Conservation (phyloP, 2,329 filamentous ascomycete genomes). For the Pseudogymnoascus sp. region DNA sequence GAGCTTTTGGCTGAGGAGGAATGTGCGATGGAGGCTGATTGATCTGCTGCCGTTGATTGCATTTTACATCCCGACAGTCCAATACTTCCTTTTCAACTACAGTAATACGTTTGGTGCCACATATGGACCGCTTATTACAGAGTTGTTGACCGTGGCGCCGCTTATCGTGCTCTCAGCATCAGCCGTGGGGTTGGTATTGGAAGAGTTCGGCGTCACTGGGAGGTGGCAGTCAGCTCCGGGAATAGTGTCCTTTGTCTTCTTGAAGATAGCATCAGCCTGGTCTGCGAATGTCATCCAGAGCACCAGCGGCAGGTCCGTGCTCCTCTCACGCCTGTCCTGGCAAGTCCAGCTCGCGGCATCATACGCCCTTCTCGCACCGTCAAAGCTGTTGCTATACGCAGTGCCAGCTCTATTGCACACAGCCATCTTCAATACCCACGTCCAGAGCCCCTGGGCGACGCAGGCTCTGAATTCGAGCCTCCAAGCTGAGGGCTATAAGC, state of each 20-base stretch:
- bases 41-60: conserved; percentile 62
- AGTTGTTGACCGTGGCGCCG: conserved; percentile 63
- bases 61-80: conserved; percentile 62
- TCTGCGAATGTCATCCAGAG: conserved; percentile 35
- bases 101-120: conserved; percentile 58
- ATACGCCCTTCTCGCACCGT: conserved; percentile 61
- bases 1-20: conserved; percentile 47
- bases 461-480: conserved; percentile 58
- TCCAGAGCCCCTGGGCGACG: conserved; percentile 52
- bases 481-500: conserved; percentile 54
- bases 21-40: conserved; percentile 41
- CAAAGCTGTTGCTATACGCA: conserved; percentile 55
- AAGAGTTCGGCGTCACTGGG: conserved; percentile 47
- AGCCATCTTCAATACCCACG: conserved; percentile 63
- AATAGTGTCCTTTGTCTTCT: conserved; percentile 56
- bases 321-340: conserved; percentile 63
- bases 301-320: conserved; percentile 51
- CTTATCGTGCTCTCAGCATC: conserved; percentile 55
- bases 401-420: conserved; percentile 68
- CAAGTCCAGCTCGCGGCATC: conserved; percentile 57
- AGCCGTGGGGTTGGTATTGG: conserved; percentile 55
- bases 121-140: conserved; percentile 67
- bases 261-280: conserved; percentile 36
- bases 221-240: conserved; percentile 40
- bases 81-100: conserved; percentile 60